Percentiles rank a stretch among this genome's conserved stretches.
Evolutionary conservation across 495 filamentous ascomycete species (phyloP).

Genomic region (Tuber indicum): DNA sequence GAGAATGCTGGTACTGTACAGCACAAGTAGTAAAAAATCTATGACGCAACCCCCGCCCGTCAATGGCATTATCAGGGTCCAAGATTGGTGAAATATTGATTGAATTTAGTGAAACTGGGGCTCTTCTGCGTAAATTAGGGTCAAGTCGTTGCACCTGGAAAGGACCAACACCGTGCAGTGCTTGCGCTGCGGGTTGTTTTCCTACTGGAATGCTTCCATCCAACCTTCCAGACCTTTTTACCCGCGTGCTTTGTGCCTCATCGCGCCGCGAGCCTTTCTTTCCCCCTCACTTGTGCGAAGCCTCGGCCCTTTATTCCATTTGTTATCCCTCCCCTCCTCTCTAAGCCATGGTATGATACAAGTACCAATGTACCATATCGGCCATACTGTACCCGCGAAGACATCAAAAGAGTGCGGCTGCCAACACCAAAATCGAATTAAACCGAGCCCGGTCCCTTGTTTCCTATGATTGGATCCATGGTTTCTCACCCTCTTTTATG

Average conservation of each 20-base stretch:
- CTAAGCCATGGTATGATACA: too few species aligned
- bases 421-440: not conserved
- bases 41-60: not conserved
- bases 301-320: not conserved
- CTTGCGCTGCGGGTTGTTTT: not conserved
- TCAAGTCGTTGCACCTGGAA: not conserved
- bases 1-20: not conserved
- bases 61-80: not conserved
- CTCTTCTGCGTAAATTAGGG: not conserved
- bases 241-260: not conserved
- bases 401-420: not conserved
- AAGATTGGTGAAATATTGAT: not conserved
- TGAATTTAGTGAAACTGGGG: not conserved
- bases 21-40: not conserved
- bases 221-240: not conserved
- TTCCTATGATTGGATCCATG: not conserved
- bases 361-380: not conserved
- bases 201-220: not conserved
- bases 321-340: not conserved
- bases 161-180: not conserved
- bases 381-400: not conserved
- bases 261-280: not conserved
- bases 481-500: not conserved
- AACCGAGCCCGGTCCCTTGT: not conserved
- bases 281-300: not conserved